Evolutionary conservation across 73 alveolate genomes (phyloP).

Genomic region (Paramecium tetraurelia): DNA sequence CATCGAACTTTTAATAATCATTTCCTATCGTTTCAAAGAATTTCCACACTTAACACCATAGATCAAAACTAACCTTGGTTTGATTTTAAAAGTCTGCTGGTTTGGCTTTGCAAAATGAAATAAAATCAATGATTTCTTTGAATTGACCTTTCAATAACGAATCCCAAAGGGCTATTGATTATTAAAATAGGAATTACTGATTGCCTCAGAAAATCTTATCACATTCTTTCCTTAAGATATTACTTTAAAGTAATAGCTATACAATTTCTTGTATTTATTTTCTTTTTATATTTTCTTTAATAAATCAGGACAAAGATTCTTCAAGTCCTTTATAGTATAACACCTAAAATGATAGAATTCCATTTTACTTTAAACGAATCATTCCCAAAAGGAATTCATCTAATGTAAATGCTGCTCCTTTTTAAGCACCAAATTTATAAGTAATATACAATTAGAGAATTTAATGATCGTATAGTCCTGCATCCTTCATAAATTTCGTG

Average conservation of each 20-base stretch:
- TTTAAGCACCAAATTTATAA: not conserved
- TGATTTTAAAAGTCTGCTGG: not conserved
- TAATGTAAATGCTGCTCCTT: not conserved
- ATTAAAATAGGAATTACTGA: not conserved
- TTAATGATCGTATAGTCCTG: not conserved
- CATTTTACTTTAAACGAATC: not conserved
- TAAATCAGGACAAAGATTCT: not conserved
- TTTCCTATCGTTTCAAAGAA: not conserved
- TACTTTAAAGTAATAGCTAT: not conserved
- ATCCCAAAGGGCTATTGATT: not conserved
- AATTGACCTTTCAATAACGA: not conserved
- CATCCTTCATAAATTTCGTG: not conserved
- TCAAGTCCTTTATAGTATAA: not conserved
- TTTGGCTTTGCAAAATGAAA: not conserved
- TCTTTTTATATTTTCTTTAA: not conserved
- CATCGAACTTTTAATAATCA: not conserved
- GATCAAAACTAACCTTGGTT: constrained; percentile 14
- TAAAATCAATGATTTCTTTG: not conserved
- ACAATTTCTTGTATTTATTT: not conserved
- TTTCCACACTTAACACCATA: constrained; percentile 27
- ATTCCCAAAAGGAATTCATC: not conserved
- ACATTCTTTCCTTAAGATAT: not conserved
- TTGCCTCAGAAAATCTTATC: not conserved
- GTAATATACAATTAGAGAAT: not conserved
- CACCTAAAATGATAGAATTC: not conserved